Evolutionary conservation across 768 basidiomycete species (phyloP).

Genomic region (Psilocybe cubensis): DNA sequence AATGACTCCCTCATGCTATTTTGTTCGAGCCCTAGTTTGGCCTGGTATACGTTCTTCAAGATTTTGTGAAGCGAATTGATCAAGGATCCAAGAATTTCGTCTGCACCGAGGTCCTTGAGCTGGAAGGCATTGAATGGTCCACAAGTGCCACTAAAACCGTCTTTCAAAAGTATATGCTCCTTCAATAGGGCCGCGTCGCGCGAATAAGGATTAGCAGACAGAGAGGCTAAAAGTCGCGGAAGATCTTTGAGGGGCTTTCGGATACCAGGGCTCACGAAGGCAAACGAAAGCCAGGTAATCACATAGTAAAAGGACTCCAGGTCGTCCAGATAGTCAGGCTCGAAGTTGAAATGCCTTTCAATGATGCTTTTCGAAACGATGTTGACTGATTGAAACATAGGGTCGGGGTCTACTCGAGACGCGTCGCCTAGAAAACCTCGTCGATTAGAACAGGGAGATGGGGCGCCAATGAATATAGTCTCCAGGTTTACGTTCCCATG

Average conservation of each 20-base stretch:
- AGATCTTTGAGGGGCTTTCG: neutral
- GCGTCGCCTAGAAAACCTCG: neutral
- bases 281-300: constrained; percentile 3
- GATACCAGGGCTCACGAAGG: neutral
- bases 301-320: constrained; percentile 1
- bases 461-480: neutral
- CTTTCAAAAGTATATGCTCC: neutral
- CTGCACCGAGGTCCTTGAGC: neutral
- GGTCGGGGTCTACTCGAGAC: neutral
- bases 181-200: neutral
- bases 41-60: neutral
- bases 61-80: neutral
- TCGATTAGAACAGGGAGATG: neutral
- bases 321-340: constrained; percentile 3
- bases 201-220: neutral
- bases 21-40: neutral
- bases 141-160: neutral
- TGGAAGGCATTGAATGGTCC: neutral
- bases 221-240: neutral
- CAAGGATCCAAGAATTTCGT: neutral
- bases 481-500: constrained; percentile 2
- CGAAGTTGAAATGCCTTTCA: neutral
- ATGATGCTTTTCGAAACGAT: neutral
- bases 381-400: constrained; percentile 5
- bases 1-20: neutral